Evolutionary conservation across 345 rosid genomes (phyloP).

Genomic region (Euphorbia tirucalli): DNA sequence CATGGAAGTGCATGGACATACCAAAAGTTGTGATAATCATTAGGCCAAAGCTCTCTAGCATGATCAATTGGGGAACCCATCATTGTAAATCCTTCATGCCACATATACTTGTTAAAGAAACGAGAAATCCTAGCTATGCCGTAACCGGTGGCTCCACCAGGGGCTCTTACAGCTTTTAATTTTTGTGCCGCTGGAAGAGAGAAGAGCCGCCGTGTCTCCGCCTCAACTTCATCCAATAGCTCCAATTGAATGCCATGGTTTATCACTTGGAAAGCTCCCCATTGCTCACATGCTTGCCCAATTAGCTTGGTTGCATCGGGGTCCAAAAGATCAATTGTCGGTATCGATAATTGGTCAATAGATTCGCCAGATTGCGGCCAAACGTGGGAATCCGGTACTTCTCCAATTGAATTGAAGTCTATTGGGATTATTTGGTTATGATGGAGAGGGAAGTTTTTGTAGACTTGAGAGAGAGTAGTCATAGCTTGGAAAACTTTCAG

Average conservation of each 20-base stretch:
- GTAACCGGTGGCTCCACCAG: conserved; percentile 57
- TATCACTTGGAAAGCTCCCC: conserved; percentile 72
- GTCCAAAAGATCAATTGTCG: conserved; percentile 51
- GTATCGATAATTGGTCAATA: conserved; percentile 27
- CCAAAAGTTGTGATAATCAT: conserved; percentile 56
- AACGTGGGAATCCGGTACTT: conserved; percentile 55
- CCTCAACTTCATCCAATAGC: conserved; percentile 50
- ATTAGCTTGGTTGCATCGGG: conserved; percentile 37
- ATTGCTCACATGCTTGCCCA: conserved; percentile 57
- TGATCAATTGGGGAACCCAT: conserved; percentile 61
- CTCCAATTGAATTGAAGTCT: conserved; percentile 46
- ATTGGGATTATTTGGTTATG: conserved; percentile 46
- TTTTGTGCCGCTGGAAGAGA: conserved; percentile 59
- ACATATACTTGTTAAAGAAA: conserved; percentile 68
- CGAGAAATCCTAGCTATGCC: conserved; percentile 70
- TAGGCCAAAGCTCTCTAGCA: conserved; percentile 71
- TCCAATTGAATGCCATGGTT: conserved; percentile 55
- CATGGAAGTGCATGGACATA: conserved; percentile 40
- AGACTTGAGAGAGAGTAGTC: conserved; percentile 49
- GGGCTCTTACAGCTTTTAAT: conserved; percentile 51
- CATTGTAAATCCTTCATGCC: conserved; percentile 95
- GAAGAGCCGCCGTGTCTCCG: conserved; percentile 51
- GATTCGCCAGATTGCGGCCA: conserved; percentile 36
- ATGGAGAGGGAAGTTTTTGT: conserved; percentile 47
- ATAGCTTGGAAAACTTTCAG: not conserved